A percentile compares a stretch with the other conserved stretches of the same genome.
Evolutionary conservation across 1,139 yeast species (phyloP).

Genomic region (Zygosaccharomyces pseudobailii): DNA sequence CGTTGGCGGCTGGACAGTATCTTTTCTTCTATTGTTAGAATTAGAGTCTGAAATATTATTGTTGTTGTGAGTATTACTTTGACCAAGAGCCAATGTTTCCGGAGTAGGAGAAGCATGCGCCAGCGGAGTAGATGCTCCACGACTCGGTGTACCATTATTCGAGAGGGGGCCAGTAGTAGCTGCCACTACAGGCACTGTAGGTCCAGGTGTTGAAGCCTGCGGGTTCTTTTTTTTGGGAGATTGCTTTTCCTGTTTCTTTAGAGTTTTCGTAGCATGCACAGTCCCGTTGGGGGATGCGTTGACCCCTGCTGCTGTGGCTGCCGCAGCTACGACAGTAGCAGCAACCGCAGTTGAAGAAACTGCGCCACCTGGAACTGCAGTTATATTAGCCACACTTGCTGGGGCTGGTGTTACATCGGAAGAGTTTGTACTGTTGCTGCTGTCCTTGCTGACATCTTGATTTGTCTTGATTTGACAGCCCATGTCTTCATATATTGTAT

Average conservation of each 20-base stretch:
- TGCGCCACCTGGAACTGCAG: neutral
- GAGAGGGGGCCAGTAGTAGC: constrained; percentile 22
- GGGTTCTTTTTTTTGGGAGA: constrained; percentile 22
- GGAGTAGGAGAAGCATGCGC: constrained; percentile 10
- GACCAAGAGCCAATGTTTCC: constrained; percentile 9
- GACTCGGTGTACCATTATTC: constrained; percentile 8
- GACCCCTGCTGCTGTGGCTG: constrained; percentile 9
- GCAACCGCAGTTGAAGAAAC: constrained; percentile 7
- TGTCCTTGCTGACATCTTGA: constrained; percentile 14
- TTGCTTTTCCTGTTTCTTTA: constrained; percentile 13
- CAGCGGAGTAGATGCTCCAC: constrained; percentile 13
- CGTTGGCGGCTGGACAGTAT: neutral
- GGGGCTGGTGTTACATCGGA: neutral
- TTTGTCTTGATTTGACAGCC: constrained; percentile 50
- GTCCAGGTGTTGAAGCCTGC: constrained; percentile 2
- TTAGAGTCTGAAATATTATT: neutral
- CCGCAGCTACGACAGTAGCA: constrained; percentile 14
- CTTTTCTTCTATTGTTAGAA: constrained; percentile 4
- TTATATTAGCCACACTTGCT: constrained; percentile 18
- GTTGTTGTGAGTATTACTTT: constrained; percentile 4
- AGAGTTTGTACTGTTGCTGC: neutral
- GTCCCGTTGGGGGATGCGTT: constrained; percentile 4
- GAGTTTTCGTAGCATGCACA: constrained; percentile 2
- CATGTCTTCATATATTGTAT: constrained; percentile 83
- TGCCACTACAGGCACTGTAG: neutral